Base-by-base conservation (phyloP, 2,329 filamentous ascomycete species). In the Pseudocercospora fijiensis region DNA sequence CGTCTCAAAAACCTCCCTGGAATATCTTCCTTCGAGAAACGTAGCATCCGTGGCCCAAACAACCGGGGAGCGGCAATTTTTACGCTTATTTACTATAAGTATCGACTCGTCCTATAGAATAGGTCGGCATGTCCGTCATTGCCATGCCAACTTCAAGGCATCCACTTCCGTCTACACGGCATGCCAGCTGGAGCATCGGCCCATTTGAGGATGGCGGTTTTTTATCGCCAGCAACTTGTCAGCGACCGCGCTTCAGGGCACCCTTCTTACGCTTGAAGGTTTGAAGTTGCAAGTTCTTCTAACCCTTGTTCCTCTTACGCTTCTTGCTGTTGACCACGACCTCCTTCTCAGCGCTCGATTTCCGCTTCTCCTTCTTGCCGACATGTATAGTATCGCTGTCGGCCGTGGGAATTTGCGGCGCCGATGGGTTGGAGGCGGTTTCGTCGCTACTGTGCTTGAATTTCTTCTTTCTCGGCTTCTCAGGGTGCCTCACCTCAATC, bases 361-460 rank as follows among this genome's bases (percentile, higher is more conserved):
- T 85, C 74, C 89, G 87, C 72, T 83, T 80, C 69, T 88, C 85
- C 43, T 83, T 82, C 53, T 56, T 56, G n/a, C 53, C 53, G 53
- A 33, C 27, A n/a, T 37, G n/a, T 7, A 56, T 56, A 4, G 53
- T 56, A 24, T 56, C 53, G 18, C 53, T 56, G 53, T 56, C 53
- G 10, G 28, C 18, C 16, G 28, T 28, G 7, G 53, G 28, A 56
- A 28, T 41, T 33, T 33, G 28, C 28, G 53, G 53, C 13, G 53
- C 27, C 6, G 53, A 37, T n/a, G 53, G 18, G 5, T 26, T 26
- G 24, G 26, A 26, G 18, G 28, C 30, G 7, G 27, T n/a, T 41
- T 56, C 53, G 9, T 56, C 53, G 20, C 53, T 56, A 28, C 27
- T 33, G 10, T 56, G 53, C 30, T 41, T 56, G 27, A 26, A 18